Evolutionary conservation across 106 monocot species (phyloP), one percentile per base, ranked within the genome.

Genomic region (Triglochin maritima): DNA sequence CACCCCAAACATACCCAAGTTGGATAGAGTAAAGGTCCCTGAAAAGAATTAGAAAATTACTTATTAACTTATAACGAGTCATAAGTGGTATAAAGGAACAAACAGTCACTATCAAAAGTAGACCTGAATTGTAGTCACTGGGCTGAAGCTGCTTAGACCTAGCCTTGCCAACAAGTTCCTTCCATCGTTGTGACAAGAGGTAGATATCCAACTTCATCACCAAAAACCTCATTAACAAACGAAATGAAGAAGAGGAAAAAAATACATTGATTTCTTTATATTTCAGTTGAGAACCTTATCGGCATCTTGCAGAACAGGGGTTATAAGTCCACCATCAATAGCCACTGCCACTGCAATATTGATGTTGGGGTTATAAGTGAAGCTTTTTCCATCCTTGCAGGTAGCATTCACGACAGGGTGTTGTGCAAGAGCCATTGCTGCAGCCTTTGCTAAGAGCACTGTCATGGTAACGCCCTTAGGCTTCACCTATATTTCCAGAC

Each of bases 391-490:
- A 79, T 94, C 89, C 73, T 85, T 94, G 81, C 94, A 94, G 53
- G 68, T 78, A 6, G 94, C 68, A 69, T 94, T 94, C 67, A 94
- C 89, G 69, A 85, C 77, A 6, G 94, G 94, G 66, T 94, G 94
- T 72, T 94, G 88, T 1, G 76, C 71, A 68, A 99, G 92, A 44
- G 98, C 92, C 92, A 99, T 84, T 5, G 91, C 92, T 17, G 84
- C 92, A 47, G 92, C 92, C 78, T 92, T 99, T 17, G 92, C 98
- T 66, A 99, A 65, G 7, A 99, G 78, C 13, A 86, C 85, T 2
- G 98, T 99, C 98, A 92, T 92, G 12, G 98, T 92, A 3, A 92
- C 92, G 43, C 92, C 92, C 74, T 99, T 99, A 14, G 98, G 76
- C 71, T 99, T 99, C 15, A 99, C 67, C 92, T 99, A 13, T 42